Conservation (phyloP, 805 yeast species). For the Candida easanensis region DNA sequence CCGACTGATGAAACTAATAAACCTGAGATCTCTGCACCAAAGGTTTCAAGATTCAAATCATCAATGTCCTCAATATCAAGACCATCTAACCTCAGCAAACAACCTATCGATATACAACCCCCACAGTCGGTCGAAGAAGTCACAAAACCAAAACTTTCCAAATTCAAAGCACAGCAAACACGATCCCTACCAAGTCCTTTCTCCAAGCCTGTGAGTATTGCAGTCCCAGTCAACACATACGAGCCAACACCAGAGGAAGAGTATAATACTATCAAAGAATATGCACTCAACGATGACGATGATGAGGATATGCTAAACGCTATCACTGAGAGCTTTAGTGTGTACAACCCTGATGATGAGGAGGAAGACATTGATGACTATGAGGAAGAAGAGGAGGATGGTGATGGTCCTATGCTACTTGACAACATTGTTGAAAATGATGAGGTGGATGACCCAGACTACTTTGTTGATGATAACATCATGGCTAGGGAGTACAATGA, state of each 20-base stretch:
- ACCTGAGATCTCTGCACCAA: slow-evolving; percentile 15
- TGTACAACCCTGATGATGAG: slow-evolving; percentile 30
- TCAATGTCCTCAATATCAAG: neutral
- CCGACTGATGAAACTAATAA: neutral
- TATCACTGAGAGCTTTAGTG: slow-evolving; percentile 21
- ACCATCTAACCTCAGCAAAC: neutral
- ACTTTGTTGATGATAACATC: slow-evolving; percentile 27
- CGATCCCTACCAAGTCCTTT: neutral
- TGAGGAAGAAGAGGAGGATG: slow-evolving; percentile 33
- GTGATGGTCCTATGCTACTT: slow-evolving; percentile 37
- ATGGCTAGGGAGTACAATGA: slow-evolving; percentile 30
- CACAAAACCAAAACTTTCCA: slow-evolving; percentile 4
- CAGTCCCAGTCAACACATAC: slow-evolving; percentile 4
- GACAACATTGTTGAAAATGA: slow-evolving; percentile 43
- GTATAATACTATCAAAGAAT: slow-evolving; percentile 15
- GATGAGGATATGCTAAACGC: slow-evolving; percentile 23
- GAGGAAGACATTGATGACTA: slow-evolving; percentile 31
- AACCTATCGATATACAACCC: neutral
- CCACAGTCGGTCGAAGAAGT: neutral
- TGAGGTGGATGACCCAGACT: slow-evolving; percentile 28
- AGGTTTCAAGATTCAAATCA: slow-evolving; percentile 29
- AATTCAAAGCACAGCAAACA: slow-evolving; percentile 3
- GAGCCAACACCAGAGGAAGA: slow-evolving; percentile 12
- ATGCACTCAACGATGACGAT: slow-evolving; percentile 20
- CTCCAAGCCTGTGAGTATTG: slow-evolving; percentile 1